Evolutionary conservation across 495 filamentous ascomycete species (phyloP).

Genomic region (Penicillium goetzii): DNA sequence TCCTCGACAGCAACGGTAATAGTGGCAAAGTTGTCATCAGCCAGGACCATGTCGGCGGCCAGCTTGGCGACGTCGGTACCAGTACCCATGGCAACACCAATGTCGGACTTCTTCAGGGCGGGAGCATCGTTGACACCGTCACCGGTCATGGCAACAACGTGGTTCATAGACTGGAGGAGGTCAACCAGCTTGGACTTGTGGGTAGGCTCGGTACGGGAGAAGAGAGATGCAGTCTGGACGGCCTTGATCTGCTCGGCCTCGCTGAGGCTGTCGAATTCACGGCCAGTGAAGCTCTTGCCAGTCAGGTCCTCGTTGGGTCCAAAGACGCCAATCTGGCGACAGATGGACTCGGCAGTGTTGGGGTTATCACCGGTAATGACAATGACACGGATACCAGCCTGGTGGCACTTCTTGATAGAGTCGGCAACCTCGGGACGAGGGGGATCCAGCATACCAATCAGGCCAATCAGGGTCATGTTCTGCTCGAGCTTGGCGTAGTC

Average conservation of each 20-base stretch:
- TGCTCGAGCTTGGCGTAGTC: conserved; percentile 89
- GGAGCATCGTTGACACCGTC: conserved; percentile 99
- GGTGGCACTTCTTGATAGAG: conserved; percentile 85
- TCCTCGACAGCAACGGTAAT: conserved; percentile 97
- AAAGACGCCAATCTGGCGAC: conserved; percentile 95
- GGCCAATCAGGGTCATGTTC: conserved; percentile 88
- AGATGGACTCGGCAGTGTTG: conserved; percentile 96
- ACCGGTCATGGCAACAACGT: conserved; percentile 99
- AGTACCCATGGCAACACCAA: conserved; percentile 98
- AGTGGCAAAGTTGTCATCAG: conserved; percentile 98
- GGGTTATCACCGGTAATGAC: conserved; percentile 98
- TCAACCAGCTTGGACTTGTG: conserved; percentile 98
- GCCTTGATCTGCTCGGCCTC: conserved; percentile 78
- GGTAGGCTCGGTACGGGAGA: conserved; percentile 93
- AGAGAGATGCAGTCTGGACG: conserved; percentile 83
- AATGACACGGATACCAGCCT: conserved; percentile 93
- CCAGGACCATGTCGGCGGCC: conserved; percentile 97
- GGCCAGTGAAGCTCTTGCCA: conserved; percentile 93
- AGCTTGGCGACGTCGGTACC: conserved; percentile 97
- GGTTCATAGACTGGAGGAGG: conserved; percentile 86
- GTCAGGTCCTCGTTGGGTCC: conserved; percentile 76
- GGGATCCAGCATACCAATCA: conserved; percentile 96
- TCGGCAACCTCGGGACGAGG: conserved; percentile 90
- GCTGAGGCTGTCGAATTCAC: conserved; percentile 88
- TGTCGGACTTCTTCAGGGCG: conserved; percentile 97